Percentiles rank a stretch among this genome's conserved stretches.
Evolutionary conservation across 2,329 filamentous ascomycete genomes (phyloP).

Genomic region (Microdochium nivale): DNA sequence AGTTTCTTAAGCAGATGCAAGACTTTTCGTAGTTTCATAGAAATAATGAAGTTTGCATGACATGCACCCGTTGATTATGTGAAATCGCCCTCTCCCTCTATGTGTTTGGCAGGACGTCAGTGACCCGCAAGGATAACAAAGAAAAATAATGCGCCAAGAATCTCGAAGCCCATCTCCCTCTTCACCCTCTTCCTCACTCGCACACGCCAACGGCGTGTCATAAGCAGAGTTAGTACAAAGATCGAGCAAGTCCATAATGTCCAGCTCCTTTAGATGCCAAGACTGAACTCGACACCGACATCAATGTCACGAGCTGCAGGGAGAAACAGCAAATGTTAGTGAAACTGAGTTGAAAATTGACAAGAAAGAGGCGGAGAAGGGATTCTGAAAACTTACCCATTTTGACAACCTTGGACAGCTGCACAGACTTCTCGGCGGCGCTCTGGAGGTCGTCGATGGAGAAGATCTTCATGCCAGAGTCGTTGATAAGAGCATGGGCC

Average conservation of each 20-base stretch:
- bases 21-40: no score
- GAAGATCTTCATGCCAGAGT: slow-evolving; percentile 99
- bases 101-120: not conserved
- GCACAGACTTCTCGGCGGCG: slow-evolving; percentile 95
- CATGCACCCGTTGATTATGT: not conserved
- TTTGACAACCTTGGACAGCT: slow-evolving; percentile 99
- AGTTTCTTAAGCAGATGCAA: no score
- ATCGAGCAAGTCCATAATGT: slow-evolving; percentile 11
- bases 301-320: slow-evolving; percentile 80
- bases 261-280: slow-evolving; percentile 69
- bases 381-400: slow-evolving; percentile 56
- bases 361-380: not conserved
- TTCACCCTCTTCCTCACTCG: not conserved
- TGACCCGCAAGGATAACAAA: not conserved
- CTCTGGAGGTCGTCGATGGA: slow-evolving; percentile 96
- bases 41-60: not conserved
- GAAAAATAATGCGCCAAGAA: slow-evolving; percentile 1
- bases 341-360: slow-evolving; percentile 7
- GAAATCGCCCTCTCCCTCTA: not conserved
- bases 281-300: slow-evolving; percentile 88
- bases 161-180: not conserved
- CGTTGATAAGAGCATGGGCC: slow-evolving; percentile 88
- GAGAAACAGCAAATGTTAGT: slow-evolving; percentile 14
- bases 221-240: slow-evolving; percentile 24
- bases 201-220: slow-evolving; percentile 8